A percentile compares a stretch with the other conserved stretches of the same genome.
phyloP scores from a whole-genome alignment of 2,329 filamentous ascomycete species.

The Penicillium brasilianum region DNA sequence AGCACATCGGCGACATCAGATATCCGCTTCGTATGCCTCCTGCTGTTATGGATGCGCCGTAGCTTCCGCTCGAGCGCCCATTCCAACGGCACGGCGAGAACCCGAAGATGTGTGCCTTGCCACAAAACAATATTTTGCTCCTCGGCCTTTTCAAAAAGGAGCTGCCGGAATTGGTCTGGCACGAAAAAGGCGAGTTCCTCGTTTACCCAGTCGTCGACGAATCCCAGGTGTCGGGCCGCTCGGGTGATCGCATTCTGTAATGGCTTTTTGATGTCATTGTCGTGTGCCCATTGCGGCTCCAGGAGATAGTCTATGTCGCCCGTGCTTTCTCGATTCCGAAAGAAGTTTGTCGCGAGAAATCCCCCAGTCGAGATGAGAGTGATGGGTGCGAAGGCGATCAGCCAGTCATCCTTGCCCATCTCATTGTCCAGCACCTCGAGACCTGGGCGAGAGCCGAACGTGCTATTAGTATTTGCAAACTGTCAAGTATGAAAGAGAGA shows the following conservation, averaged over 20 bases:
- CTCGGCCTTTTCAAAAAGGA: slow-evolving; percentile 36
- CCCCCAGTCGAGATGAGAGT: slow-evolving; percentile 38
- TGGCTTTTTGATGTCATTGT: slow-evolving; percentile 38
- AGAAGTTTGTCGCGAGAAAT: slow-evolving; percentile 38
- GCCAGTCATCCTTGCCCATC: slow-evolving; percentile 37
- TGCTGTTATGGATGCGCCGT: slow-evolving; percentile 34
- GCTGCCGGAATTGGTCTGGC: slow-evolving; percentile 26
- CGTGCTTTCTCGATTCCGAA: slow-evolving; percentile 39
- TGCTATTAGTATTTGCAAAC: neutral
- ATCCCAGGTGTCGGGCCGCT: slow-evolving; percentile 31
- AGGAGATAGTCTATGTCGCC: slow-evolving; percentile 41
- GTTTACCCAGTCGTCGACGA: slow-evolving; percentile 37
- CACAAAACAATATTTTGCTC: slow-evolving; percentile 41
- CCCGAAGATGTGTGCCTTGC: slow-evolving; percentile 33
- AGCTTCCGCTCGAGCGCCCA: slow-evolving; percentile 45
- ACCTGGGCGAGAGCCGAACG: slow-evolving; percentile 18
- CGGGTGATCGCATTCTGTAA: slow-evolving; percentile 32
- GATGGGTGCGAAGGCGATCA: slow-evolving; percentile 41
- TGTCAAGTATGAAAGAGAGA: neutral
- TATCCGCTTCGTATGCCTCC: slow-evolving; percentile 30
- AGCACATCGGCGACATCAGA: slow-evolving; percentile 38
- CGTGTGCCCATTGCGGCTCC: slow-evolving; percentile 39
- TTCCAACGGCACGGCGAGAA: slow-evolving; percentile 42
- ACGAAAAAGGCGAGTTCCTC: slow-evolving; percentile 42
- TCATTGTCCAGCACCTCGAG: slow-evolving; percentile 39